phyloP scores from a whole-genome alignment of 768 basidiomycete species.

The Suillus occidentalis region DNA sequence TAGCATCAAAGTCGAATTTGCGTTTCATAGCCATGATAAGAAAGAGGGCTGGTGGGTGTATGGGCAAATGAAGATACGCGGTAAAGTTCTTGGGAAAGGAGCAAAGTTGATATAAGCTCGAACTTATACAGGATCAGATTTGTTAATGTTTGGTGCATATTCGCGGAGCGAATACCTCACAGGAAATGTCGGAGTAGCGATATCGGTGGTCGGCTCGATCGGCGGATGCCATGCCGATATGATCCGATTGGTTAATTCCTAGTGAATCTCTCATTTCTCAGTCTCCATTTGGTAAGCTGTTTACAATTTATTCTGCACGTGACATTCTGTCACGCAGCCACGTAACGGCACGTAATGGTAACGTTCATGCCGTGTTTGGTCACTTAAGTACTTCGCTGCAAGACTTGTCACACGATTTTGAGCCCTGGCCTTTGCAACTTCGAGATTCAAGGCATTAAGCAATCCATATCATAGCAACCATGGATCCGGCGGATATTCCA shows the following conservation, averaged over 20 bases:
- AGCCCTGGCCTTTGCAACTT: not conserved
- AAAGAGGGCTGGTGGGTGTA: conserved; percentile 10
- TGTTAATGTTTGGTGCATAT: conserved; percentile 22
- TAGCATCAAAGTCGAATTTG: conserved; percentile 63
- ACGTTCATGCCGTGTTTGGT: not conserved
- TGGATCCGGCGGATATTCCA: conserved; percentile 29
- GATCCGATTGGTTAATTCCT: conserved; percentile 28
- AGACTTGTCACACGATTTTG: conserved; percentile 2
- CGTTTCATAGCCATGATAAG: conserved; percentile 67
- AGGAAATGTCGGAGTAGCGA: conserved; percentile 18
- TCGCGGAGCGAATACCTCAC: conserved; percentile 23
- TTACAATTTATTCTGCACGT: conserved; percentile 5
- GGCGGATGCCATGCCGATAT: conserved; percentile 17
- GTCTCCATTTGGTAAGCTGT: conserved; percentile 7
- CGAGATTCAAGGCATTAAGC: not conserved
- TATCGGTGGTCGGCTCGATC: conserved; percentile 19
- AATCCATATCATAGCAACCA: not conserved
- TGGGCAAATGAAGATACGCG: conserved; percentile 10
- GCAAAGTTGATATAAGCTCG: conserved; percentile 18
- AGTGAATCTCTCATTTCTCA: conserved; percentile 5
- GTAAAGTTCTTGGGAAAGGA: conserved; percentile 27
- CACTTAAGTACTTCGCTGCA: not conserved
- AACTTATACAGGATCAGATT: conserved; percentile 33
- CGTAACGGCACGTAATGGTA: not conserved
- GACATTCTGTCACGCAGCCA: not conserved